Evolutionary conservation across 129 eudicot genomes (phyloP), one percentile per base, ranked within the genome.

Genomic region (Escallonia herrerae): DNA sequence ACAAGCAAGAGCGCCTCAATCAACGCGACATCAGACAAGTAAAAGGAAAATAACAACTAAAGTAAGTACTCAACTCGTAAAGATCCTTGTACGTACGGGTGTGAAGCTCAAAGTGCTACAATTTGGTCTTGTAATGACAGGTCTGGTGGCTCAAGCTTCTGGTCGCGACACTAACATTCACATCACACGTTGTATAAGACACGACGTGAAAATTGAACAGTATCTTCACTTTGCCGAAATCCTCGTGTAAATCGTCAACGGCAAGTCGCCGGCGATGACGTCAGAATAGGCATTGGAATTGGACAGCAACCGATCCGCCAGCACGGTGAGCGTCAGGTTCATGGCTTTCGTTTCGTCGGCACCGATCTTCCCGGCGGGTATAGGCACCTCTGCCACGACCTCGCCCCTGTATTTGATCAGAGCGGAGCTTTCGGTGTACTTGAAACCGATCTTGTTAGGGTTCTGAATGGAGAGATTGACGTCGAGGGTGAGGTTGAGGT

Each of bases 361-460:
- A 0, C 80, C 81, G 40, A 91, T 91, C 59, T 68, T 53, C 0
- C 89, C 91, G 14, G 78, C 83, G 3, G 86, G 91, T 1, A 91
- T 47, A 1, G 98, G 90, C 8, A 62, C 91, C 57, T 75, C 64
- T 1, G 91, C 98, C 13, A 91, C 79, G 4, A 74, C 89, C 33
- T 45, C 56, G 3, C 84, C 85, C n/a, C 76, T 63, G 72, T 79
- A 87, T 8, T 67, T 70, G 40, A 91, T 56, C n/a, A 63, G 47
- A 0, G 88, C 80, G 0, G 85, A 76, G 60, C 60, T 66, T 67
- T 76, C 67, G 11, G 69, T 45, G 81, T 79, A 93, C 58, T 56
- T 74, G 77, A 93, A 71, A 2, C 83, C 82, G 7, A 89, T 79
- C 43, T 73, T 73, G 80, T 93, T 93, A 2, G 95, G 98, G 77